phyloP scores from a whole-genome alignment of 768 basidiomycete genomes.

The Phylloporus sp. region DNA sequence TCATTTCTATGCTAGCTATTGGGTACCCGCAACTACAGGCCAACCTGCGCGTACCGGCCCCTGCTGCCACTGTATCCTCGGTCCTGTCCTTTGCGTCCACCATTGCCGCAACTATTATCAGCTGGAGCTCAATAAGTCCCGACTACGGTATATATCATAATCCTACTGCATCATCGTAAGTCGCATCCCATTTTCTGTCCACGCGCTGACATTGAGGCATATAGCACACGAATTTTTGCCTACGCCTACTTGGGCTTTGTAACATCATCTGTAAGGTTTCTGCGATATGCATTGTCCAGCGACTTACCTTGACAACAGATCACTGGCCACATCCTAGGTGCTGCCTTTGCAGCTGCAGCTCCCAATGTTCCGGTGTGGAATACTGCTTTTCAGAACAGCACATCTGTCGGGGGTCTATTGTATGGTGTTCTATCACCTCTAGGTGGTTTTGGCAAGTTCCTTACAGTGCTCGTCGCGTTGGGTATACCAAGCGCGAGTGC shows the following conservation, averaged over 20 bases:
- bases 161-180: conserved; percentile 57
- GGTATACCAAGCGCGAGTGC: conserved; percentile 53
- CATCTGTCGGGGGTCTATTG: conserved; percentile 45
- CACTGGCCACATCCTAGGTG: conserved; percentile 41
- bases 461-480: conserved; percentile 49
- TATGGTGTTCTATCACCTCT: conserved; percentile 36
- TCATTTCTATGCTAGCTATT: conserved; percentile 61
- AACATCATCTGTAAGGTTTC: conserved; percentile 36
- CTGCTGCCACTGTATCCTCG: conserved; percentile 30
- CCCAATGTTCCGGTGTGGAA: conserved; percentile 37
- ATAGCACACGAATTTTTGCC: conserved; percentile 37
- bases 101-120: conserved; percentile 41
- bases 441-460: conserved; percentile 45
- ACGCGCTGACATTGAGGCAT: neutral
- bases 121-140: conserved; percentile 41
- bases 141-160: conserved; percentile 50
- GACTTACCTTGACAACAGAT: conserved; percentile 24
- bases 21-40: conserved; percentile 61
- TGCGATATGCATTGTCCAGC: neutral
- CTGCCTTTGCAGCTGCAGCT: conserved; percentile 43
- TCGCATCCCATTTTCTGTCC: neutral
- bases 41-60: conserved; percentile 36
- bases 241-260: conserved; percentile 48
- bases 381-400: conserved; percentile 36
- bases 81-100: conserved; percentile 45